Evolutionary conservation across 768 basidiomycete species (phyloP), one percentile per base, ranked within the genome.

Genomic region (Pleurotus pulmonarius): DNA sequence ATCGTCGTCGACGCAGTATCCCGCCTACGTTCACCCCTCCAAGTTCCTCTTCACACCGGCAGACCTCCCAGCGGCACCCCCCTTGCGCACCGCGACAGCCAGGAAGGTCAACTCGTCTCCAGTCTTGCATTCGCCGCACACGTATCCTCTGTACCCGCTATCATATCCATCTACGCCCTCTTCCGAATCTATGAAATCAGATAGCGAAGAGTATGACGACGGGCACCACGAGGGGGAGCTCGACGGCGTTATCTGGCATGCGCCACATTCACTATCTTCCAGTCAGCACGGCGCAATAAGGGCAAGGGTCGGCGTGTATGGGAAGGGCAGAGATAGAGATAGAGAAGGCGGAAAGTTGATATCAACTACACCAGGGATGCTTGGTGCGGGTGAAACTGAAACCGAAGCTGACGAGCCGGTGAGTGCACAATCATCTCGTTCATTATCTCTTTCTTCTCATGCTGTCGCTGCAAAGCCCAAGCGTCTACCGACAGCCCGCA

Each of bases 321-420:
- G 55, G 25, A 51, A 54, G 39, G 1, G 47, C 49, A 43, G 52
- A 49, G 26, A 48, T 59, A 16, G 26, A 59, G 15, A 57, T 67
- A 55, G 39, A 39, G 38, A 55, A n/a, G 25, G 29, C 47, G 66
- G 73, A 49, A 82, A 77, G 63, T 69, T 67, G 34, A 88, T 90
- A 63, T 86, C 81, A n/a, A 90, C 88, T 0, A 74, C 81, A 0
- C 82, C 80, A 15, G 86, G 79, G 2, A 73, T 73, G 55, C 63
- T 72, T 40, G 83, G 88, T 59, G 87, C 86, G 24, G 87, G 87
- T 5, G 88, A 90, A 70, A 90, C 89, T 0, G 88, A 91, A 65
- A 90, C 89, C 0, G 89, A 91, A 65, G 76, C 81, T 11, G 88
- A 90, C 62, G 88, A 90, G 63, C 84, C 84, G 37, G 88, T 90